phyloP scores from a whole-genome alignment of 352 stramenopile genomes.

The Globisporangium paroecandrum region DNA sequence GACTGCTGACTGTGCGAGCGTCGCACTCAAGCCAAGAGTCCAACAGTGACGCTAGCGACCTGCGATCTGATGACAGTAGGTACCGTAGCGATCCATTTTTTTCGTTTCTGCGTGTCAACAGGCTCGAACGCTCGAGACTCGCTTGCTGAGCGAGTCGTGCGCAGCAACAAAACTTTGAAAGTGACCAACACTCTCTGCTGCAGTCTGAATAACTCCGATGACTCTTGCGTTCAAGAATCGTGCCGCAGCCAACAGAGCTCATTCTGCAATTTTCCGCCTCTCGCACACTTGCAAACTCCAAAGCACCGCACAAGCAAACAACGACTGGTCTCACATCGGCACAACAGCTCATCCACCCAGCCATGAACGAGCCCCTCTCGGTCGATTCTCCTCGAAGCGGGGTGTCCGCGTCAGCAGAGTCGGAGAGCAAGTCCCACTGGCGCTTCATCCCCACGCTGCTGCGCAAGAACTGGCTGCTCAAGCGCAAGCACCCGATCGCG shows the following conservation, averaged over 20 bases:
- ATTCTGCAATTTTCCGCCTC: not conserved
- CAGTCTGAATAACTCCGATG: not conserved
- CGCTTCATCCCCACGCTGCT: conserved; percentile 57
- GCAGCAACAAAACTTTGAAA: not conserved
- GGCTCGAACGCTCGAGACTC: no score
- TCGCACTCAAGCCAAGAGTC: no score
- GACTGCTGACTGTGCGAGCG: no score
- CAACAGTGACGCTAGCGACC: no score
- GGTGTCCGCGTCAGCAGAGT: not conserved
- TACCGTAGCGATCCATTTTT: no score
- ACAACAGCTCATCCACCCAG: not conserved
- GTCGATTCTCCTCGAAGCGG: conserved; percentile 15
- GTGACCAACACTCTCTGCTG: not conserved
- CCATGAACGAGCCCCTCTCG: conserved; percentile 8
- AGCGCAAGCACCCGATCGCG: conserved; percentile 51
- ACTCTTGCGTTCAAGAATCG: not conserved
- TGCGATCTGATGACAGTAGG: no score
- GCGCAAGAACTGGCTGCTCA: conserved; percentile 80
- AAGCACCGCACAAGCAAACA: not conserved
- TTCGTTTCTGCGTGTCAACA: no score
- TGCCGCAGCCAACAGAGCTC: not conserved
- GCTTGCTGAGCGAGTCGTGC: no score
- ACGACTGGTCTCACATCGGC: not conserved
- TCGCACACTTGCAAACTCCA: not conserved
- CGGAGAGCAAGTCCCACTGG: conserved; percentile 22